These are phyloP conservation scores for Nymphaea colorata DNA, from an alignment of 164 flowering plant genomes.

Conservation along the genomic window DNA sequence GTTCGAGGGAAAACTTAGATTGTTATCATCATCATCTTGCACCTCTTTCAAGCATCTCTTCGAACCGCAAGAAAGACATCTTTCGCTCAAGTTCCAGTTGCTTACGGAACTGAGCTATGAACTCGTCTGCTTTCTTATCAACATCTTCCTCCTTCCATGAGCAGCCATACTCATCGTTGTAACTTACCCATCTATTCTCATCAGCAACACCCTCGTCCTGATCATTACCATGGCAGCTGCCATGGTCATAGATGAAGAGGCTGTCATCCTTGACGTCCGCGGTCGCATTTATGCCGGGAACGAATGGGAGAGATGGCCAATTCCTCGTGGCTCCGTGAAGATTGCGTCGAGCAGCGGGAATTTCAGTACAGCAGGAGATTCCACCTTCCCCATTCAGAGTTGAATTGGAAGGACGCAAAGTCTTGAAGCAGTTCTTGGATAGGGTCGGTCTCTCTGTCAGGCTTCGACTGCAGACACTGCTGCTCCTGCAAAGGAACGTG, in stretches of 20 bases:
- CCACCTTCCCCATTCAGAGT: no score
- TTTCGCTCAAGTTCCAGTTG: constrained; percentile 65
- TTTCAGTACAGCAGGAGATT: no score
- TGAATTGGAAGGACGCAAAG: no score
- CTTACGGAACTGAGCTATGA: constrained; percentile 52
- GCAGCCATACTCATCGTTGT: background rate
- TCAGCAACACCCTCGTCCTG: constrained; percentile 11
- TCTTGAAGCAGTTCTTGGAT: no score
- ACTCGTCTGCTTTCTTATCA: constrained; percentile 60
- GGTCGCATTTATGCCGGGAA: constrained; percentile 37
- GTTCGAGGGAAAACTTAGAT: no score
- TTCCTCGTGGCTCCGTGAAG: background rate
- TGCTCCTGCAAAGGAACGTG: no score
- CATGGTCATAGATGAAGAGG: background rate
- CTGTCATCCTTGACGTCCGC: constrained; percentile 22
- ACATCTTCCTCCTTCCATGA: constrained; percentile 29
- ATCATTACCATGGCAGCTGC: background rate
- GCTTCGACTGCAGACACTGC: no score
- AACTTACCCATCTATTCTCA: constrained; percentile 3
- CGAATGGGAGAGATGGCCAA: constrained; percentile 30
- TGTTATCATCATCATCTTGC: no score
- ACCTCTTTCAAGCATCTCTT: constrained; percentile 12
- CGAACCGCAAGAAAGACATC: constrained; percentile 35
- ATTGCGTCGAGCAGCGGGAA: no score
- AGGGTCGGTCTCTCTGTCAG: no score